Conservation (phyloP, 352 stramenopile species). For the Plasmopara muralis region DNA sequence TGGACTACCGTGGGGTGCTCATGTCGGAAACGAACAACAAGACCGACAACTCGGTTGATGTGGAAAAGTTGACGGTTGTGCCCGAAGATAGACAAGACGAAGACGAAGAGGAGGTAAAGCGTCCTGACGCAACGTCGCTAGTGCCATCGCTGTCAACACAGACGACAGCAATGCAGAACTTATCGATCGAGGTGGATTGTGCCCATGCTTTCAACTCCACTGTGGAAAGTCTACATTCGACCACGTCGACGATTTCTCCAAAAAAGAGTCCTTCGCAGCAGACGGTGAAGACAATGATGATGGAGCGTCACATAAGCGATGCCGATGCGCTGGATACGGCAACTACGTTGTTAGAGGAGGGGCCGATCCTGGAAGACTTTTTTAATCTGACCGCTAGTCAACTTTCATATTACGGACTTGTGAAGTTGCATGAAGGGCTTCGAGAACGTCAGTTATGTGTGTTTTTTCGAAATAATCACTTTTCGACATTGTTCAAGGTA, state of each 20-base stretch:
- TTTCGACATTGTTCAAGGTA: conserved; percentile 94
- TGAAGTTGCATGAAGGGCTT: conserved; percentile 89
- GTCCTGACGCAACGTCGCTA: conserved; percentile 5
- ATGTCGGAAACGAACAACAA: conserved; percentile 14
- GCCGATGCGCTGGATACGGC: conserved; percentile 52
- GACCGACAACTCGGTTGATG: conserved; percentile 34
- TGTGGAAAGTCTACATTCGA: conserved; percentile 11
- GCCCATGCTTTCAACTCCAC: conserved; percentile 1
- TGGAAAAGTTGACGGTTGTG: not conserved
- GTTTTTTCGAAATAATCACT: conserved; percentile 99
- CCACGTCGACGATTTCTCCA: conserved; percentile 19
- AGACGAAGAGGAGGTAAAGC: conserved; percentile 16
- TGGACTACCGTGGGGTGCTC: conserved; percentile 79
- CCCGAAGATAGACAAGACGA: conserved; percentile 1
- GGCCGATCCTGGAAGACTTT: conserved; percentile 84
- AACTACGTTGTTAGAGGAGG: conserved; percentile 63
- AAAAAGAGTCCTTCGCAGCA: conserved; percentile 63
- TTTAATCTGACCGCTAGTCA: conserved; percentile 88
- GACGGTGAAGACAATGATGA: conserved; percentile 68
- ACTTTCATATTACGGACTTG: conserved; percentile 92
- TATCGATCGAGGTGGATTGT: conserved; percentile 42
- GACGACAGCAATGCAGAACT: conserved; percentile 18
- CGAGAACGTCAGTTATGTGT: conserved; percentile 88
- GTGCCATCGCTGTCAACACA: conserved; percentile 9
- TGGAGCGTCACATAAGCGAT: conserved; percentile 69